Evolutionary conservation across 192 early-diverging fungal genomes (phyloP), one percentile per base, ranked within the genome.

Genomic region (Rhizoclosmatium globosum): DNA sequence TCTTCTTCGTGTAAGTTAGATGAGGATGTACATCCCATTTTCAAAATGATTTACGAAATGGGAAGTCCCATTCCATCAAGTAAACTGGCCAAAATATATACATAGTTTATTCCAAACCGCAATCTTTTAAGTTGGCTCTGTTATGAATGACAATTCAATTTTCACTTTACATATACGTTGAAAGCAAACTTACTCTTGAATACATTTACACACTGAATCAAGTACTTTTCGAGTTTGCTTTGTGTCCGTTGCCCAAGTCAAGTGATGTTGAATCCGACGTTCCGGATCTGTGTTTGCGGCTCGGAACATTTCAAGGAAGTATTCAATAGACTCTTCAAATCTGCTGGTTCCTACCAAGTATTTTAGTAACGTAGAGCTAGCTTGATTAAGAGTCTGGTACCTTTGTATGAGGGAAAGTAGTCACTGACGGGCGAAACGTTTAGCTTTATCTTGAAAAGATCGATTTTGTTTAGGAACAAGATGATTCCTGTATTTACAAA

Each of bases 301-400:
- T 43, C 73, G 53, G 72, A 87, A 87, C 48, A 66, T 50, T 7
- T 79, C 60, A 17, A 82, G 74, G 61, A 87, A 85, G 69, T 76
- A 87, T 53, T 81, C 74, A 4, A 71, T 81, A 1, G 80, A 84
- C 17, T 80, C 42, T 64, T 87, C 84, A 47, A 74, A 87, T 17
- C 67, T 50, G 83, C 85, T 85, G 56, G 79, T 84, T 84, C 19
- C 39, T 74, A 81, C 96, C 94, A 31, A 0, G 31, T 0, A 90
- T 86, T 88, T 97, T 97, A 84, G 92, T 97, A 62, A 92, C 91
- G 31, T 80, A 70, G 88, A 97, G 87, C 41, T 95, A 94, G 23
- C 90, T 93, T 44, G 83, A 0, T 31, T 31, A 31, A 31, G 31
- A 31, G 31, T 31, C 31, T 31, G 31, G 31, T 17, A 53, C 50